phyloP scores from a whole-genome alignment of 495 filamentous ascomycete genomes.

The Penicillium soppii region DNA sequence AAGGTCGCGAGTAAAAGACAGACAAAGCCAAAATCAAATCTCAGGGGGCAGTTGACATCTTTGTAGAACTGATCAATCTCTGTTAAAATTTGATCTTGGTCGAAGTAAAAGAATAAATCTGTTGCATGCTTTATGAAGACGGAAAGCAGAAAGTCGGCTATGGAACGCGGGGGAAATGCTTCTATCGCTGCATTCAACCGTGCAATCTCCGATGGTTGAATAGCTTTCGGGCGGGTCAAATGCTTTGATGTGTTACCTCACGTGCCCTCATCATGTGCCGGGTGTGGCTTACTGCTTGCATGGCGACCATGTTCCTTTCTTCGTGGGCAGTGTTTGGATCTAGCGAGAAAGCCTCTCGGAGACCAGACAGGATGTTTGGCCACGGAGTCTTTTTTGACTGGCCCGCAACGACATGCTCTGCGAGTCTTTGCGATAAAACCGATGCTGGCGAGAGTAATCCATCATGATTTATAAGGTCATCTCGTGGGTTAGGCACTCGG shows the following conservation, averaged over 20 bases:
- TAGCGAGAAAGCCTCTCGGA: constrained; percentile 23
- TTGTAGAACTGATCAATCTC: constrained; percentile 22
- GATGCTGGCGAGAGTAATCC: constrained; percentile 11
- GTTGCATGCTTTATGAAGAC: constrained; percentile 22
- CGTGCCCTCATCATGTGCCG: background rate
- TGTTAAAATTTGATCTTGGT: constrained; percentile 18
- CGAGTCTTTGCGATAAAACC: constrained; percentile 12
- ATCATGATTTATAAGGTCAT: background rate
- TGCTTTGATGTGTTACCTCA: constrained; percentile 3
- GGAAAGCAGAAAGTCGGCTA: constrained; percentile 23
- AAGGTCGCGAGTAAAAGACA: constrained; percentile 20
- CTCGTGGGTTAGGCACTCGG: background rate
- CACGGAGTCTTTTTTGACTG: constrained; percentile 12
- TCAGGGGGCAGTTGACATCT: constrained; percentile 6
- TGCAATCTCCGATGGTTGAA: constrained; percentile 10
- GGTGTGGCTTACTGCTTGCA: constrained; percentile 16
- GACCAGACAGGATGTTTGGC: constrained; percentile 18
- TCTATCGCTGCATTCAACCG: constrained; percentile 9
- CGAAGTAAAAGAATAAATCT: constrained; percentile 26
- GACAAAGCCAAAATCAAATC: constrained; percentile 15
- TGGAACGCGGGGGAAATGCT: constrained; percentile 18
- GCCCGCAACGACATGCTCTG: constrained; percentile 16
- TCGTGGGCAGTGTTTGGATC: constrained; percentile 7
- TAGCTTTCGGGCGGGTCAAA: constrained; percentile 9
- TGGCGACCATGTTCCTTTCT: constrained; percentile 12